A percentile compares a stretch with the other conserved stretches of the same genome.
Conservation (phyloP, 2,329 filamentous ascomycete genomes). For the Massarina eburnea region DNA sequence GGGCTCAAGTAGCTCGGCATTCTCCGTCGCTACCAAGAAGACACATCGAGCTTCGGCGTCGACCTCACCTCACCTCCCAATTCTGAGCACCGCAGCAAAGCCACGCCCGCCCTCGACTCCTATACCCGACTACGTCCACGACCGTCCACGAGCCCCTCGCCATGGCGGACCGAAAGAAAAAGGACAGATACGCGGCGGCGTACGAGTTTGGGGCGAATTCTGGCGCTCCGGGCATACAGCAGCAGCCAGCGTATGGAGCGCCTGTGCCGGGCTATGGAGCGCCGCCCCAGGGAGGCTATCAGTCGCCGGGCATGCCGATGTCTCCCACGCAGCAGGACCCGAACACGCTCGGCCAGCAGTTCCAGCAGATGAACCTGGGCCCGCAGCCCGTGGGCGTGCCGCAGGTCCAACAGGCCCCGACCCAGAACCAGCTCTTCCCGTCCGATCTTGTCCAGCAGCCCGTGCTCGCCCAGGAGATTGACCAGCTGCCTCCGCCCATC, state of each 20-base stretch:
- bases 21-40: conserved; percentile 30
- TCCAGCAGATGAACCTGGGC: conserved; percentile 74
- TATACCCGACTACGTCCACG: conserved; percentile 8
- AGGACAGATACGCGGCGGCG: conserved; percentile 91
- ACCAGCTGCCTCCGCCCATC: conserved; percentile 87
- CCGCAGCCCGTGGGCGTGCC: conserved; percentile 49
- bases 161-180: conserved; percentile 67
- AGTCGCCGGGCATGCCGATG: conserved; percentile 16
- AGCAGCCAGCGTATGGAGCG: conserved; percentile 33
- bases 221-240: conserved; percentile 32
- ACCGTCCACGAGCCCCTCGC: conserved; percentile 13
- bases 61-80: conserved; percentile 22
- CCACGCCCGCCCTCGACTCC: conserved; percentile 11
- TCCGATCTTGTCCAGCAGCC: conserved; percentile 90
- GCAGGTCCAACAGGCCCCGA: conserved; percentile 35
- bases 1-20: conserved; percentile 28
- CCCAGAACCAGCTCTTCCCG: conserved; percentile 81
- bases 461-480: conserved; percentile 90
- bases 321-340: conserved; percentile 58
- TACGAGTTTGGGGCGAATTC: conserved; percentile 95
- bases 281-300: too few species aligned
- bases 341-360: conserved; percentile 70
- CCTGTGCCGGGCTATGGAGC: conserved; percentile 47
- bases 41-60: conserved; percentile 33
- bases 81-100: conserved; percentile 6